These are phyloP conservation scores for Botrytis galanthina DNA, from an alignment of 2,329 filamentous ascomycete species.

Conservation along the genomic window DNA sequence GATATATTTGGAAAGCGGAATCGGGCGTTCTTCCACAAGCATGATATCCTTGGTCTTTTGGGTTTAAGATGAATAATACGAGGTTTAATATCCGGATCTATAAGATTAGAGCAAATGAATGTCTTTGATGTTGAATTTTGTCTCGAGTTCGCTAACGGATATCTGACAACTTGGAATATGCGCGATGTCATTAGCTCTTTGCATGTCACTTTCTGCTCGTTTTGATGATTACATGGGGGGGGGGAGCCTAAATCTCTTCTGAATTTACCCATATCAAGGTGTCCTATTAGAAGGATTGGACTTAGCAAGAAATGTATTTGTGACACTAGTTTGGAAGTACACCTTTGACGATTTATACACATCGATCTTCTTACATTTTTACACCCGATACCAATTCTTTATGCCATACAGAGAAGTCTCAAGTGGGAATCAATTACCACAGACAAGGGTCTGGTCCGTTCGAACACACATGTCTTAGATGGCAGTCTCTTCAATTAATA, in stretches of 20 bases:
- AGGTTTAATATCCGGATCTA: background rate
- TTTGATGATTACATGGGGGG: too few relatives aligned
- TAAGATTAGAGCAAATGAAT: background rate
- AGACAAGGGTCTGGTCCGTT: background rate
- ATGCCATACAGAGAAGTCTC: background rate
- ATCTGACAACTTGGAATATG: background rate
- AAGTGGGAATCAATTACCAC: background rate
- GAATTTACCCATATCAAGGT: background rate
- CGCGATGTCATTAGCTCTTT: background rate
- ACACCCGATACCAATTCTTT: background rate
- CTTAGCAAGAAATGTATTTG: background rate
- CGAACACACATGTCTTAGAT: background rate
- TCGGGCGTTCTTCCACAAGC: conserved; percentile 13
- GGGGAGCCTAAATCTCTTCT: too few relatives aligned
- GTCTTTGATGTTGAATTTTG: background rate
- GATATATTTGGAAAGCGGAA: conserved; percentile 18
- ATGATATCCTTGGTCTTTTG: conserved; percentile 1
- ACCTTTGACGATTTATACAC: too few relatives aligned
- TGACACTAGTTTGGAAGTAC: background rate
- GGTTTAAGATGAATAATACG: background rate
- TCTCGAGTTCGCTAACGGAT: background rate
- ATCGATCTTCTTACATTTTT: background rate
- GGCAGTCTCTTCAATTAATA: background rate
- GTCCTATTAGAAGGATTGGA: background rate
- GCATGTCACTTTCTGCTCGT: background rate